Conservation (phyloP, 176 grass and related monocot species). For the Neostapfia colusana region DNA sequence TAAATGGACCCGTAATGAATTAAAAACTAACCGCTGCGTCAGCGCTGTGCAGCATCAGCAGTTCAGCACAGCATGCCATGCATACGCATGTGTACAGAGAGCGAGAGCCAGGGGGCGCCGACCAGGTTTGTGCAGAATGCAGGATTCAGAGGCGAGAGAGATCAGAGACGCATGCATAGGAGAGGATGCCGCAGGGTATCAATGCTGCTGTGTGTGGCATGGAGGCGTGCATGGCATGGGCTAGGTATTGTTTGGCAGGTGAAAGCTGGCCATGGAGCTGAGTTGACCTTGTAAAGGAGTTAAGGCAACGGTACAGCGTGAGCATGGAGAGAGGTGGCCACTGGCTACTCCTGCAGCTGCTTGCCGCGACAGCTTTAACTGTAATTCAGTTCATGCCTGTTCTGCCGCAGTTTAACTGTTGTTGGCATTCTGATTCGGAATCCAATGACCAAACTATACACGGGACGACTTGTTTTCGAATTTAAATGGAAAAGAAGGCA, state of each 20-base stretch:
- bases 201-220: not conserved
- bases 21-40: not conserved
- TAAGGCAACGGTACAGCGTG: not conserved
- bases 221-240: conserved; percentile 13
- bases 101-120: conserved; percentile 20
- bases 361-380: conserved; percentile 42
- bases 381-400: conserved; percentile 19
- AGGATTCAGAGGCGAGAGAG: conserved; percentile 5
- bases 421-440: not conserved
- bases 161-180: not conserved
- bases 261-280: conserved; percentile 23
- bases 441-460: not conserved
- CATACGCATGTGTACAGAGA: not conserved
- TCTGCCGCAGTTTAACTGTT: not conserved
- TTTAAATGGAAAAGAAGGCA: not conserved
- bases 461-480: not conserved
- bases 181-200: not conserved
- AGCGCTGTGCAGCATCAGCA: conserved; percentile 11
- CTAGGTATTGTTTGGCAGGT: not conserved
- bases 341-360: not conserved
- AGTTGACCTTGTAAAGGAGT: conserved; percentile 43
- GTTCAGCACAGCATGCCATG: conserved; percentile 26
- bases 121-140: not conserved
- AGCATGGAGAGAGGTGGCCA: not conserved
- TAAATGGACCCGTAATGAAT: conserved; percentile 33